phyloP scores from a whole-genome alignment of 1,284 basidiomycete species.

The Sanguinoderma infundibulare region DNA sequence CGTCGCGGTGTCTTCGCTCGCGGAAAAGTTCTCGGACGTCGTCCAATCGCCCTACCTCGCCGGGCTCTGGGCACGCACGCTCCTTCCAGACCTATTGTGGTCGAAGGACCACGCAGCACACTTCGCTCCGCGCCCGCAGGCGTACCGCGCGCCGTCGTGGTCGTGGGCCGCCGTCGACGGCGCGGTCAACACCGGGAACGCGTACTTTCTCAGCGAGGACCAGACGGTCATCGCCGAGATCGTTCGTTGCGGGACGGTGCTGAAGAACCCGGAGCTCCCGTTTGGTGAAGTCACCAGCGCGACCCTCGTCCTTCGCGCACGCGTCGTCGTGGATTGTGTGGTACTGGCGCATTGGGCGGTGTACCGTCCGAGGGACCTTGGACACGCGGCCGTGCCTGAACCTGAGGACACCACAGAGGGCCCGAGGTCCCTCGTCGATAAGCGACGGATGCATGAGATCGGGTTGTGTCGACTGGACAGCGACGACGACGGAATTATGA shows the following conservation, averaged over 20 bases:
- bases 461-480: neutral
- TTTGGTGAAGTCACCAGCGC: neutral
- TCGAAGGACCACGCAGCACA: neutral
- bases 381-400: too few species aligned
- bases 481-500: neutral
- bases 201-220: too few species aligned
- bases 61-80: conserved; percentile 1
- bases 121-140: neutral
- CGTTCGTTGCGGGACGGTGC: neutral
- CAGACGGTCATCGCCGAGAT: neutral
- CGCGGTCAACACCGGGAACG: too few species aligned
- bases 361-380: too few species aligned
- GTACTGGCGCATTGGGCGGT: too few species aligned
- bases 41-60: conserved; percentile 1
- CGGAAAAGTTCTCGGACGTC: conserved; percentile 1
- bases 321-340: neutral
- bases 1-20: conserved; percentile 2
- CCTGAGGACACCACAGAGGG: too few species aligned
- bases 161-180: too few species aligned
- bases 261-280: neutral
- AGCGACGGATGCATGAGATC: neutral
- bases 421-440: too few species aligned
- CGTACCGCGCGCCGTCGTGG: conserved; percentile 8
- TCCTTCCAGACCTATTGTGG: too few species aligned
- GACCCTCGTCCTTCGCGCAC: neutral